Evolutionary conservation across 108 stramenopile species (phyloP), one percentile per base, ranked within the genome.

Genomic region (Fragilaria crotonensis): DNA sequence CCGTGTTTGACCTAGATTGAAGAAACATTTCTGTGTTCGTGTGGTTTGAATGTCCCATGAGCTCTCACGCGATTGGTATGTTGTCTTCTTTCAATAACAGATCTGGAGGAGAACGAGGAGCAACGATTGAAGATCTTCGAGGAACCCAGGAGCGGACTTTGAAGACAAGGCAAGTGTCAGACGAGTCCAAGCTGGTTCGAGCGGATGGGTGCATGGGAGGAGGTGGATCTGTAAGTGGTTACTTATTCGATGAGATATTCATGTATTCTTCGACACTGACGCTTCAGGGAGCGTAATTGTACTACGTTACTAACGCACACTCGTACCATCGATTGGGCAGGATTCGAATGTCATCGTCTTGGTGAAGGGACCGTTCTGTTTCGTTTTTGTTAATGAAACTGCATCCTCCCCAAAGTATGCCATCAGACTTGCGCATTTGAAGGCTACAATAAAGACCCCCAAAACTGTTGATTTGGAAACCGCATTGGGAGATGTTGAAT

Each of bases 291-390:
- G n/a, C n/a, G n/a, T n/a, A n/a, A n/a, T n/a, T n/a, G n/a, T n/a
- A n/a, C n/a, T n/a, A n/a, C n/a, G n/a, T n/a, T n/a, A n/a, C n/a
- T n/a, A n/a, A n/a, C n/a, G n/a, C n/a, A n/a, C n/a, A n/a, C n/a
- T n/a, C n/a, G n/a, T n/a, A n/a, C n/a, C n/a, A n/a, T n/a, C n/a
- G n/a, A n/a, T n/a, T n/a, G n/a, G n/a, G n/a, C n/a, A n/a, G n/a
- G n/a, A n/a, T n/a, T n/a, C n/a, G n/a, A n/a, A n/a, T n/a, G n/a
- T n/a, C 26, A 73, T 73, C 31, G 30, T 91, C 5, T 65, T 91
- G 25, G 75, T 91, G 67, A 91, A 91, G 69, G 90, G 90, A 33
- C 79, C 78, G 23, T 84, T 84, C 44, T 79, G 80, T 60, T 91
- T 91, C 59, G 84, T 91, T 0, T 91, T 69, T 62, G 52, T 52